Evolutionary conservation across 108 stramenopile genomes (phyloP), one percentile per base, ranked within the genome.

Genomic region (Cylindrotheca closterium): DNA sequence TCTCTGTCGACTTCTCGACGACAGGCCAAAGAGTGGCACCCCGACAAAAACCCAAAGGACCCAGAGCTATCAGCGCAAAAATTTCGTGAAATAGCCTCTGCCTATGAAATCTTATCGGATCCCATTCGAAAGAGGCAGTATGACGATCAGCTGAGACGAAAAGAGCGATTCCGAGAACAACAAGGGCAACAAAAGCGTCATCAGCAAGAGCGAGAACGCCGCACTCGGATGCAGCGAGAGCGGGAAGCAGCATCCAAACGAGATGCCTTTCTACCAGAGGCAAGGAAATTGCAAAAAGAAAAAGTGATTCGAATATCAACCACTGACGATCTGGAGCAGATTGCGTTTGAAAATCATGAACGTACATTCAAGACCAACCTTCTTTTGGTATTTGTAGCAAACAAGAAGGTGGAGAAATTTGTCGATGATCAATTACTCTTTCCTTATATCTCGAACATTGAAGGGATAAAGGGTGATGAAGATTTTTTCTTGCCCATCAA

Each of bases 11-110:
- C n/a, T n/a, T n/a, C n/a, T n/a, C n/a, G n/a, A n/a, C n/a, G n/a
- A n/a, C n/a, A n/a, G n/a, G 80, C 81, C 54, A 68, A 95, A 34
- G 64, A 89, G 71, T 82, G 91, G 58, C 97, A 98, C 67, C 97
- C 97, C 25, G 97, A 98, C 64, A 98, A 98, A 67, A 28, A 55
- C 54, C 54, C n/a, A n/a, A n/a, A n/a, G n/a, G n/a, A n/a, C n/a
- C n/a, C n/a, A n/a, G n/a, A n/a, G n/a, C n/a, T n/a, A n/a, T n/a
- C n/a, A n/a, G n/a, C n/a, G n/a, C 28, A 55, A 24, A 29, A 12
- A 55, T 96, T 96, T 67, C 56, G 84, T 47, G 53, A 84, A 45
- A 78, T 94, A 21, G 87, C 86, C 18, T 57, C 82, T 65, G 95
- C 95, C n/a, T 90, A 93, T 51, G 74, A 85, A 59, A 73, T 80